Base-by-base conservation (phyloP, 805 yeast genomes). In the Candida bentonensis region DNA sequence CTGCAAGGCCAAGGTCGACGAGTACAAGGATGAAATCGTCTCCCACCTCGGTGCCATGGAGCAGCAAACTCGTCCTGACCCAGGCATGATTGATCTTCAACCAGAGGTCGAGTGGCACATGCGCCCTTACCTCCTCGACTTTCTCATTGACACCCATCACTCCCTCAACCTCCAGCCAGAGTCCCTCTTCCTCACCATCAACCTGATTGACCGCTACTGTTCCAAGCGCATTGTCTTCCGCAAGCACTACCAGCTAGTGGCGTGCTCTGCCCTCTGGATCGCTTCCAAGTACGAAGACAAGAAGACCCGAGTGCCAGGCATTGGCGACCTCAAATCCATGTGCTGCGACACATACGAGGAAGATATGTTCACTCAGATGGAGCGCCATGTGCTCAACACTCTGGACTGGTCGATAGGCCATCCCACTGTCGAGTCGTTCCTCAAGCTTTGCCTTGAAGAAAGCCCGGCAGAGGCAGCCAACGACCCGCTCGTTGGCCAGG, bases 211-310 rank as follows among this genome's bases (percentile, higher is more conserved):
- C 62, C 74, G 95, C 50, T 87, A 87, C 64, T 86, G 94, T 59
- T 81, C 94, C 41, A 82, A 82, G 53, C 70, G 95, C 56, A 77
- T 86, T 11, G 94, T 85, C 0, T 71, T 82, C 51, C 75, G 79
- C 53, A 88, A 82, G 51, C 96, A 86, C 63, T 78, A 84, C 44
- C 94, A 86, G 60, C 70, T 87, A 40, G 88, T 87, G n/a, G 83
- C 89, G 39, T 81, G 92, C 48, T 84, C 95, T 5, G 85, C 95
- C 48, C 65, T 87, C 26, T 87, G 96, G 95, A 72, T 87, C 34
- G 83, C 94, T 4, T 77, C 94, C 21, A 87, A 87, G 59, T 70
- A 79, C 15, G 78, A 75, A 58, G 82, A 83, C 47, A 79, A 79
- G 59, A 70, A 88, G 57, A 78, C 79, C 50, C 69, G 86, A 54